Percentiles rank a stretch among this genome's conserved stretches.
Conservation (phyloP, 2,329 filamentous ascomycete species). For the Fusarium longipes region DNA sequence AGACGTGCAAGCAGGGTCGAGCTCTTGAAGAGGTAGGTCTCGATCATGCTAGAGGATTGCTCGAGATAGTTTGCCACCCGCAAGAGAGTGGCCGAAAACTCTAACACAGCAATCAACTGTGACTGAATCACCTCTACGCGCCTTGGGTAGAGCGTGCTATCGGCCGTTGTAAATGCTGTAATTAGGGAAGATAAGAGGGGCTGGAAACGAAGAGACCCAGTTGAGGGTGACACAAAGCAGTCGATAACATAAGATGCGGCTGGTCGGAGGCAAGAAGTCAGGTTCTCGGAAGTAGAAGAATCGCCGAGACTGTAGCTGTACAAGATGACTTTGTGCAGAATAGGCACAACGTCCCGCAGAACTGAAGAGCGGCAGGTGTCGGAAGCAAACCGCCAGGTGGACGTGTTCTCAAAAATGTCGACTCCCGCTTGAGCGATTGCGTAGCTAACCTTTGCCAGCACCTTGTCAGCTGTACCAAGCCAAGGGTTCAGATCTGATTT, state of each 20-base stretch:
- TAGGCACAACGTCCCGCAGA: constrained; percentile 72
- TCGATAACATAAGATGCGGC: constrained; percentile 82
- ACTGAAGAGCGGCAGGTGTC: constrained; percentile 76
- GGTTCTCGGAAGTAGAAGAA: constrained; percentile 55
- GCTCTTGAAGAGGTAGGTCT: constrained; percentile 83
- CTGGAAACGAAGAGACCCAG: constrained; percentile 78
- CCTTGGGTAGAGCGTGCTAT: constrained; percentile 71
- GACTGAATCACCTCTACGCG: constrained; percentile 65
- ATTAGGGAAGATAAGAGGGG: constrained; percentile 79
- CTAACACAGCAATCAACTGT: constrained; percentile 73
- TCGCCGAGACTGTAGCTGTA: constrained; percentile 82
- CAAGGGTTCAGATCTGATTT: constrained; percentile 65
- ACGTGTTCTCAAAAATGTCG: constrained; percentile 86
- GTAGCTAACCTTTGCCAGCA: constrained; percentile 76
- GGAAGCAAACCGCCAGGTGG: constrained; percentile 84
- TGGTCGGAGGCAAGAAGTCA: constrained; percentile 73
- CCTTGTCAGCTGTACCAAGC: constrained; percentile 81
- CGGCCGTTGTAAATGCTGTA: constrained; percentile 57
- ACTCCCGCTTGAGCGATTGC: constrained; percentile 80
- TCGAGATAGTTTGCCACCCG: constrained; percentile 74
- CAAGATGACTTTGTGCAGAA: constrained; percentile 77
- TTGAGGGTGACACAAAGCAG: constrained; percentile 77
- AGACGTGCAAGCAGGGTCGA: constrained; percentile 81
- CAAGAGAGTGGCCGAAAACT: constrained; percentile 76
- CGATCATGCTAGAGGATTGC: constrained; percentile 72